Evolutionary conservation across 192 early-diverging fungal species (phyloP).

Genomic region (Jimgerdemannia lactiflua): DNA sequence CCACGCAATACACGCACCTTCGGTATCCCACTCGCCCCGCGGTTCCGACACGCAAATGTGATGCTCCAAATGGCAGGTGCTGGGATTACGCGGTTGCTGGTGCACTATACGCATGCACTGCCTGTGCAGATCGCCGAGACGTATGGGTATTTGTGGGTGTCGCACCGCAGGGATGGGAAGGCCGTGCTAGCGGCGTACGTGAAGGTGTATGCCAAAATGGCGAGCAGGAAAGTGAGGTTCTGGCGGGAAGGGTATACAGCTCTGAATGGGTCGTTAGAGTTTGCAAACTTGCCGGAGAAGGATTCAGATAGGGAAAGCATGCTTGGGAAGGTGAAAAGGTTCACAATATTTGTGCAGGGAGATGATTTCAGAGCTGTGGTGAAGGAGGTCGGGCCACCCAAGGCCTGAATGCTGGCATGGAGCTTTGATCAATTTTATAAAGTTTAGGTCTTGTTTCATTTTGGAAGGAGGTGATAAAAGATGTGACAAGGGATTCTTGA

Average conservation of each 20-base stretch:
- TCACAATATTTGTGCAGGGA: slow-evolving; percentile 19
- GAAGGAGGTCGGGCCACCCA: slow-evolving; percentile 21
- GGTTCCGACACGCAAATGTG: slow-evolving; percentile 28
- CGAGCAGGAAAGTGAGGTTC: slow-evolving; percentile 26
- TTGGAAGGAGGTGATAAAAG: too few relatives aligned
- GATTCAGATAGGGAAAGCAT: slow-evolving; percentile 15
- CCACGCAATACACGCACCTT: slow-evolving; percentile 11
- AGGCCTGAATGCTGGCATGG: too few relatives aligned
- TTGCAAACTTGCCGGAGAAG: slow-evolving; percentile 35
- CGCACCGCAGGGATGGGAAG: slow-evolving; percentile 18
- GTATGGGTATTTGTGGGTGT: slow-evolving; percentile 34
- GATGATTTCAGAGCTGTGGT: slow-evolving; percentile 18
- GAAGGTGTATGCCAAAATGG: slow-evolving; percentile 44
- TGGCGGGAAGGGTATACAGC: slow-evolving; percentile 56
- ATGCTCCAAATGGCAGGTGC: slow-evolving; percentile 25
- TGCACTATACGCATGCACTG: slow-evolving; percentile 40
- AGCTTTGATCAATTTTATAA: too few relatives aligned
- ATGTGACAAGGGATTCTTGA: too few relatives aligned
- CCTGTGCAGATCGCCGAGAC: slow-evolving; percentile 34
- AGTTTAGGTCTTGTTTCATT: too few relatives aligned
- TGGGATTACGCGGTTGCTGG: slow-evolving; percentile 24
- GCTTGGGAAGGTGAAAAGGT: slow-evolving; percentile 10
- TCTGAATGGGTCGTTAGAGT: slow-evolving; percentile 46
- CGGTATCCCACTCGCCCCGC: slow-evolving; percentile 15
- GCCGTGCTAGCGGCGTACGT: slow-evolving; percentile 43